Evolutionary conservation across 495 filamentous ascomycete species (phyloP), one percentile per base, ranked within the genome.

Genomic region (Beverwykella pulmonaria): DNA sequence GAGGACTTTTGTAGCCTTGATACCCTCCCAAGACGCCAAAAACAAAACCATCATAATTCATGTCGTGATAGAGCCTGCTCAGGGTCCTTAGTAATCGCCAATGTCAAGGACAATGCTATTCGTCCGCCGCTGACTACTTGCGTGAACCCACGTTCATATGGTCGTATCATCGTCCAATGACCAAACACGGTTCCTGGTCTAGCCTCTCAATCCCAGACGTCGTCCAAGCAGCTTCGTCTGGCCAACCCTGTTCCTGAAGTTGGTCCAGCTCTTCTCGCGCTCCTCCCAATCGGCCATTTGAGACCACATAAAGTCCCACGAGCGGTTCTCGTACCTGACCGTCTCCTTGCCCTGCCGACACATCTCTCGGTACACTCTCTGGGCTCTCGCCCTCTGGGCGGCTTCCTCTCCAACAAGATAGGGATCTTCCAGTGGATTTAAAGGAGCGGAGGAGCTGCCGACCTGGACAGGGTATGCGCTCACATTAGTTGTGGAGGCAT

Each of bases 251-350:
- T 47, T 36, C 32, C 69, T 57, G 53, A 74, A 74, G 46, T 54
- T 66, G 22, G 41, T 30, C 73, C 74, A 74, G 32, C 65, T 71
- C 55, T 59, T 56, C 46, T 67, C 63, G 48, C 74, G 48, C 67
- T 73, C 74, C 17, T 72, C 68, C 74, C 73, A 75, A 49, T 73
- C 73, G 32, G 57, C 46, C 75, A 76, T 76, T 65, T 76, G 75
- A 10, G 49, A 63, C 17, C 74, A 26, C 75, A 76, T 75, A 47
- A 76, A 75, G 22, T 76, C 75, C 75, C 75, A 76, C 32, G 58
- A 49, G 49, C 70, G 67, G 52, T 58, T 68, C 53, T 76, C 75
- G 22, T 74, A 52, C 50, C 59, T 48, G 25, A 47, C 41, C 32
- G 69, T 63, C 48, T 70, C 63, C 22, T 72, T 67, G 14, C 65